Evolutionary conservation across 2,329 filamentous ascomycete species (phyloP), one percentile per base, ranked within the genome.

Genomic region (Stromatinia cepivora): DNA sequence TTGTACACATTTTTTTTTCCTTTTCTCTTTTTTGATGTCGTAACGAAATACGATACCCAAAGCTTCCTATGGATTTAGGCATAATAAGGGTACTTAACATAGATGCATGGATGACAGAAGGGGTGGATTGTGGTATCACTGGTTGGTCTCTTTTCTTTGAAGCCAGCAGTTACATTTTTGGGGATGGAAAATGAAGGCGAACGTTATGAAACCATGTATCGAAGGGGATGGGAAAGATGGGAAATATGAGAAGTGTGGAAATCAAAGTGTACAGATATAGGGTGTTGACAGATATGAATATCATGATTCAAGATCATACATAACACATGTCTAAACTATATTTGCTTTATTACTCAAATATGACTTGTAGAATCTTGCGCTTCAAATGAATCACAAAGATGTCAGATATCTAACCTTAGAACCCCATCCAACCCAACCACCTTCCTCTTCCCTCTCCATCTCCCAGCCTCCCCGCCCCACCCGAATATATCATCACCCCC

Each of bases 11-110:
- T 39, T 68, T 59, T 68, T 34, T 46, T 45, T 57, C 34, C 25
- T 28, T 31, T 53, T 39, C 15, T 57, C 22, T 59, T 54, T 70
- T 66, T 62, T 68, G 48, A 71, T 53, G 69, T 70, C 61, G 69
- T 56, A 62, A 70, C 58, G 68, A 71, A 67, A 70, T 31, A 69
- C 61, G 67, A 69, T 68, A 68, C 67, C 61, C 52, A 65, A 34
- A 39, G 52, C 50, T 56, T 50, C 50, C 57, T 69, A 66, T 57
- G 61, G 50, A 50, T 66, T 69, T 64, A 66, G 59, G 61, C 39
- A 69, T 69, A 69, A 69, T 64, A 56, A 39, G 67, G 67, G n/a
- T 50, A 65, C 53, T 56, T 56, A 57, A 39, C 61, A 69, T 69
- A 69, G 61, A 69, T 42, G 67, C 59, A 65, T 56, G 66, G 48